Conservation (phyloP, 164 flowering plant genomes). For the Tinospora cordifolia region DNA sequence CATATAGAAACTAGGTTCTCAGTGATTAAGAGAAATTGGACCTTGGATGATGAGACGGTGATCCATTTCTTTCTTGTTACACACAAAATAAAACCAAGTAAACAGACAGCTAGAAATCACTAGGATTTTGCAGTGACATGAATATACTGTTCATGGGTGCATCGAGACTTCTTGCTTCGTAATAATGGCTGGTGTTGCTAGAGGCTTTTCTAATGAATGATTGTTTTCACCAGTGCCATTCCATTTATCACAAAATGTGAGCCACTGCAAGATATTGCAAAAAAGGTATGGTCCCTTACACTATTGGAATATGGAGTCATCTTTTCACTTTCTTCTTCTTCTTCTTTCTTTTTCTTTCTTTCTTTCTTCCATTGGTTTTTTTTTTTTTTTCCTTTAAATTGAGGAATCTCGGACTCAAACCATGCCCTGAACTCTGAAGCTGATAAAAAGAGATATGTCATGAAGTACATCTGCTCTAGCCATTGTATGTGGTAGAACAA, state of each 20-base stretch:
- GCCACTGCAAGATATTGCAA: neutral
- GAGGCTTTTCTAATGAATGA: neutral
- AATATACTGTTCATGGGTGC: neutral
- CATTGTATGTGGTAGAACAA: slow-evolving; percentile 14
- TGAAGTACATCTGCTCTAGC: slow-evolving; percentile 8
- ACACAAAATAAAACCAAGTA: neutral
- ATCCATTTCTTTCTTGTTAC: no score
- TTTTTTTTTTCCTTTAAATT: neutral
- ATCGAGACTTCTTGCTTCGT: neutral
- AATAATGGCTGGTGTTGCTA: neutral
- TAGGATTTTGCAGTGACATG: neutral
- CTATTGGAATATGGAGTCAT: slow-evolving; percentile 14
- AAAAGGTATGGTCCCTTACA: slow-evolving; percentile 14
- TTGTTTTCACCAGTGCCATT: neutral
- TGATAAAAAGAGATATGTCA: slow-evolving; percentile 18
- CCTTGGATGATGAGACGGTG: no score
- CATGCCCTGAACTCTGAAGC: slow-evolving; percentile 11
- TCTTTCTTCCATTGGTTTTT: no score
- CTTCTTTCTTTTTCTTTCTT: no score
- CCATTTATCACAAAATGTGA: neutral
- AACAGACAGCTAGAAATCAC: neutral
- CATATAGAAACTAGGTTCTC: neutral
- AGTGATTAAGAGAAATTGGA: neutral
- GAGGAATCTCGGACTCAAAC: slow-evolving; percentile 4
- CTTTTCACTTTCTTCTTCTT: neutral